Evolutionary conservation across 2,329 filamentous ascomycete species (phyloP), one percentile per base, ranked within the genome.

Genomic region (Exophiala spinifera): DNA sequence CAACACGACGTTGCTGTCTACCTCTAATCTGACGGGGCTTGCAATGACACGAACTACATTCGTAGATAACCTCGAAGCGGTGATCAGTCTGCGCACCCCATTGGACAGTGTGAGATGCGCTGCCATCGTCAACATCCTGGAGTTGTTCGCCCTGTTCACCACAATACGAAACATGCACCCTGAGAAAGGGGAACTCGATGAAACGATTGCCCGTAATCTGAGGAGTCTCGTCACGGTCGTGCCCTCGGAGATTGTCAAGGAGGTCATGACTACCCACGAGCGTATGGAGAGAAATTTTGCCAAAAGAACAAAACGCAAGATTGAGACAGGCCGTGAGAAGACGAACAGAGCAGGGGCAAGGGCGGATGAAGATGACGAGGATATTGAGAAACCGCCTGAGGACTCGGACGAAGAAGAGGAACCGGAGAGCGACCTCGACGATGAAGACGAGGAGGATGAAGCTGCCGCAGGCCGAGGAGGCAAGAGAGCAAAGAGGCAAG

Each of bases 361-460:
- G 23, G 36, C 34, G 4, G 42, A 52, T 23, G 53, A 56, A 17
- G 53, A 59, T 10, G 61, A 64, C 45, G 62, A 63, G 36, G 62
- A 62, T 14, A 57, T 64, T 15, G 61, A 66, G 25, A 61, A 62
- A 8, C 64, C 62, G 8, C 66, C 66, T 4, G 64, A 66, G 14
- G 74, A 76, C 45, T 80, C 80, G 1, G 84, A 89, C 17, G 87
- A 59, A 14, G 74, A 76, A 45, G 80, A 80, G 1, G 84, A 89
- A 17, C 87, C 57, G 28, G 60, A 64, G 49, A 55, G 37, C 14
- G 55, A 61, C 15, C 46, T 90, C 71, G 84, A 88, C 70, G 88
- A 89, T 73, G 89, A 84, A 62, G 87, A 86, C 73, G 88, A 91
- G 76, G 90, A 89, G 70, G 87, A 91, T 85, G 55, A 81, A 83